Base-by-base conservation (phyloP, 306 rosid species). In the Elaeagnus macrophylla region DNA sequence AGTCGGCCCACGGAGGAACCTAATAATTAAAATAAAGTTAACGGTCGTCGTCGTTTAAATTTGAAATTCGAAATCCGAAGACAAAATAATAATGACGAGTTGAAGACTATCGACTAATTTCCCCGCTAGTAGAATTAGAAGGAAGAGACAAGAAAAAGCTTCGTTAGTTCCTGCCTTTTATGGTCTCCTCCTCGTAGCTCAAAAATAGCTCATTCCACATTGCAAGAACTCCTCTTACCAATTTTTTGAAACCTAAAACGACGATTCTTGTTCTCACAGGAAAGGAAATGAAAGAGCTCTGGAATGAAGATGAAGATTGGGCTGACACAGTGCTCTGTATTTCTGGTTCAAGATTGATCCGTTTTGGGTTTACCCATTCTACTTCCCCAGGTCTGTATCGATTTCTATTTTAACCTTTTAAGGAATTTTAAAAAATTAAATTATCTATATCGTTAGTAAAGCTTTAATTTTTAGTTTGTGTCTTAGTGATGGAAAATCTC, bases 261-360 rank as follows among this genome's bases (percentile, higher is more conserved):
- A 25, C 2, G 32, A 25, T 25, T 66, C 53, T 42, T 15, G 46
- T 35, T 37, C 65, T 44, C 3, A n/a, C 32, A 14, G 41, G 19
- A 50, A 13, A 2, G 13, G 11, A 37, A 37, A 15, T 10, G 32
- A 32, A 32, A 37, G 69, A n/a, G 10, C 6, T 7, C 3, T 48
- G 13, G 49, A 18, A 49, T 7, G 12, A 51, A 52, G 48, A 32
- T 20, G 65, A 16, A 16, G 61, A 37, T 47, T 54, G 54, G 40
- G 12, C 38, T n/a, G 40, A 57, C 64, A 42, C 64, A 7, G 39
- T 12, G 19, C 72, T 67, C 10, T 59, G 72, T 38, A 46, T 59
- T 53, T 50, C 66, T 39, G 72, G 72, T 44, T 67, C 72, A 32
- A 59, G 54, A 55, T 55, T 67, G 60, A 41, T 67, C 42, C 72